Evolutionary conservation across 768 basidiomycete species (phyloP).

Genomic region (Boletellus ananiceps): DNA sequence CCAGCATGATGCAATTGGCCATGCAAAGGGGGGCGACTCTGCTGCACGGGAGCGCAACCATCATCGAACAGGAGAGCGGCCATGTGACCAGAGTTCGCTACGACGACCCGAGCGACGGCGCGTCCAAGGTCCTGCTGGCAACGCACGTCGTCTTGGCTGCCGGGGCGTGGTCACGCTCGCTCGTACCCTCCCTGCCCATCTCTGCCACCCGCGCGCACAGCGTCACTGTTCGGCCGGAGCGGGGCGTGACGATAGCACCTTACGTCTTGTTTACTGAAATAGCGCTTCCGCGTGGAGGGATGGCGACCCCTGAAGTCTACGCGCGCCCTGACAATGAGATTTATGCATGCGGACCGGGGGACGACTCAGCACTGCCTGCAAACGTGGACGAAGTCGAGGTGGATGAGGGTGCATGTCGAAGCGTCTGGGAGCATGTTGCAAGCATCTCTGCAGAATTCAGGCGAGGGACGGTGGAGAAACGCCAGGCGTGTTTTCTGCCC

Average conservation of each 20-base stretch:
- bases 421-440: conserved; percentile 50
- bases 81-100: conserved; percentile 47
- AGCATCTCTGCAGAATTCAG: conserved; percentile 57
- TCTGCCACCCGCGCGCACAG: conserved; percentile 68
- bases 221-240: conserved; percentile 53
- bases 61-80: conserved; percentile 40
- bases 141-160: conserved; percentile 73
- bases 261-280: conserved; percentile 87
- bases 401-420: conserved; percentile 51
- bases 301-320: conserved; percentile 63
- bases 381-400: conserved; percentile 70
- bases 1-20: conserved; percentile 64
- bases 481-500: conserved; percentile 80
- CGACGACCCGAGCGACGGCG: conserved; percentile 19
- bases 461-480: conserved; percentile 46
- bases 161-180: conserved; percentile 78
- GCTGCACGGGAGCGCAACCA: conserved; percentile 43
- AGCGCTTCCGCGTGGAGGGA: conserved; percentile 28
- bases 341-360: conserved; percentile 77
- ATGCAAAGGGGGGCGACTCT: conserved; percentile 47
- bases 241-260: conserved; percentile 50
- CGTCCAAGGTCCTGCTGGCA: conserved; percentile 42
- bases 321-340: conserved; percentile 66
- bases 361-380: conserved; percentile 62
- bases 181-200: conserved; percentile 57